A percentile compares a stretch with the other conserved stretches of the same genome.
Conservation (phyloP, 2,329 filamentous ascomycete genomes). For the Colletotrichum sp. region DNA sequence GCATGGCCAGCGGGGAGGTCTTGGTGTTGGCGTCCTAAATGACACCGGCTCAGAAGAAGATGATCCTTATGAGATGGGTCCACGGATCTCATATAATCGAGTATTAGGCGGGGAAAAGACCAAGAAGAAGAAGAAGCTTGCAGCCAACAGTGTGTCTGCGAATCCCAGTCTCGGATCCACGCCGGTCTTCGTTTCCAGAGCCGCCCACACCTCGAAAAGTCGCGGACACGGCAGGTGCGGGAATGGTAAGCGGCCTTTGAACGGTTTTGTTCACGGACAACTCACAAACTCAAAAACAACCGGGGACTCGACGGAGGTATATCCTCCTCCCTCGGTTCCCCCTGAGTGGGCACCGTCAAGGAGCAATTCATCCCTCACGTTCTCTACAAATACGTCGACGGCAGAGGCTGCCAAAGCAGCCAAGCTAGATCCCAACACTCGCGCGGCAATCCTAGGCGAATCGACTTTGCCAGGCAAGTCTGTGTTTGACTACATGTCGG, state of each 20-base stretch:
- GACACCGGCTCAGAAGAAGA: slow-evolving; percentile 96
- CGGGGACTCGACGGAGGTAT: slow-evolving; percentile 48
- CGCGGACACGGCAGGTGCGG: slow-evolving; percentile 67
- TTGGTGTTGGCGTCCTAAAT: slow-evolving; percentile 89
- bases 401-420: slow-evolving; percentile 81
- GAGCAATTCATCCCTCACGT: neutral
- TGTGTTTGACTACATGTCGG: slow-evolving; percentile 89
- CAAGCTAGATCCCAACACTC: slow-evolving; percentile 74
- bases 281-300: slow-evolving; percentile 50
- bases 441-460: slow-evolving; percentile 78
- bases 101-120: slow-evolving; percentile 83
- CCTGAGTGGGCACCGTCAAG: slow-evolving; percentile 73
- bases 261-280: slow-evolving; percentile 78
- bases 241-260: slow-evolving; percentile 80
- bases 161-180: slow-evolving; percentile 71
- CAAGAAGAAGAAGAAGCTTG: slow-evolving; percentile 68
- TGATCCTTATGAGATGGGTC: slow-evolving; percentile 91
- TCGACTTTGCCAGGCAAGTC: slow-evolving; percentile 85
- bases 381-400: slow-evolving; percentile 63
- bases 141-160: slow-evolving; percentile 48
- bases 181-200: slow-evolving; percentile 77
- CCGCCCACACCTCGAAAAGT: slow-evolving; percentile 29
- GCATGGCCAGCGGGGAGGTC: slow-evolving; percentile 63
- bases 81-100: slow-evolving; percentile 86
- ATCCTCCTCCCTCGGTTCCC: slow-evolving; percentile 72